A percentile compares a stretch with the other conserved stretches of the same genome.
phyloP scores from a whole-genome alignment of 345 rosid species.

The Melaleuca quinquenervia region DNA sequence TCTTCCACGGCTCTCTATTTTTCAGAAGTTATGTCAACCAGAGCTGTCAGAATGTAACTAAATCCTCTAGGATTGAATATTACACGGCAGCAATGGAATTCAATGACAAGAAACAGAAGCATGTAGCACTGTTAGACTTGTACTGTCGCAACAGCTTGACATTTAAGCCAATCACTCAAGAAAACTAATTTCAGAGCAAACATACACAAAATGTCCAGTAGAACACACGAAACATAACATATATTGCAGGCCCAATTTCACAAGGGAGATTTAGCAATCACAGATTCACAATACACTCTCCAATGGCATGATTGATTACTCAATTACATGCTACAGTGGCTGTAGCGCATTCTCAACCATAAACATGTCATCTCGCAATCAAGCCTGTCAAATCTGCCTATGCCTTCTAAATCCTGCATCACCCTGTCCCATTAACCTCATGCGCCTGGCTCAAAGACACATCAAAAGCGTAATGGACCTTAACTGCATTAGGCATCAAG shows the following conservation, averaged over 20 bases:
- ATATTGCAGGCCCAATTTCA: neutral
- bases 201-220: neutral
- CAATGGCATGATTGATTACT: neutral
- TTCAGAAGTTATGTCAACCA: neutral
- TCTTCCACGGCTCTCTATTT: neutral
- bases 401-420: neutral
- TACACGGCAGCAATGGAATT: neutral
- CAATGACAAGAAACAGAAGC: neutral
- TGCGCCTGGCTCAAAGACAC: neutral
- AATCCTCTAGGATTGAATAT: neutral
- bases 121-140: neutral
- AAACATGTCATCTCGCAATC: neutral
- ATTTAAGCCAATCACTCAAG: neutral
- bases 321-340: neutral
- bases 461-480: neutral
- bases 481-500: neutral
- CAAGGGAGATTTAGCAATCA: neutral
- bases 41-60: neutral
- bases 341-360: neutral
- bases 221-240: neutral
- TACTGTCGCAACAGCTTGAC: neutral
- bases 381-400: neutral
- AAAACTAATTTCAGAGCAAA: neutral
- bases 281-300: neutral
- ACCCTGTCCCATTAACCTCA: neutral